Evolutionary conservation across 306 rosid genomes (phyloP).

Genomic region (Vicia faba): DNA sequence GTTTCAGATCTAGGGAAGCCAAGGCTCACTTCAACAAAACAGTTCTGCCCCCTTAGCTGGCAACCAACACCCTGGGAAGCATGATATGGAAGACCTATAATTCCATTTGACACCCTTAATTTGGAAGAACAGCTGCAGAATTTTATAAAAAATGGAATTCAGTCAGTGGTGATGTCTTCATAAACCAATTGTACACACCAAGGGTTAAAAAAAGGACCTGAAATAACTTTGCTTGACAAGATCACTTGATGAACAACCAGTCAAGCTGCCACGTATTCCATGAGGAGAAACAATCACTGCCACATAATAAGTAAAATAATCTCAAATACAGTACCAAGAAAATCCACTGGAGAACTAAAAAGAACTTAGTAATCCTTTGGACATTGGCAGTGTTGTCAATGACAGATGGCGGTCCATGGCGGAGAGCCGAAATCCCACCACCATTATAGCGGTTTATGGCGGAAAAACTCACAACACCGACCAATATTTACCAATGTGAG

Average conservation of each 20-base stretch:
- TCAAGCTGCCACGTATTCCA: conserved; percentile 93
- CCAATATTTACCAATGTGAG: too few relatives aligned
- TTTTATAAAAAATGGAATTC: conserved; percentile 19
- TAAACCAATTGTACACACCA: conserved; percentile 27
- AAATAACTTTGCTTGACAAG: conserved; percentile 82
- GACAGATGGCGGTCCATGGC: too few relatives aligned
- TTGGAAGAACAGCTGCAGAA: conserved; percentile 66
- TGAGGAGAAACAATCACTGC: conserved; percentile 96
- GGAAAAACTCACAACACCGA: too few relatives aligned
- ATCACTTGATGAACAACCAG: conserved; percentile 93
- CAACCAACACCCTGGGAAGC: conserved; percentile 80
- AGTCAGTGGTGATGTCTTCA: conserved; percentile 28
- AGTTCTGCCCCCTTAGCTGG: conserved; percentile 80
- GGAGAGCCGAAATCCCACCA: too few relatives aligned
- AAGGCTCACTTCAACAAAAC: conserved; percentile 88
- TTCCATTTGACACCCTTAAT: conserved; percentile 68
- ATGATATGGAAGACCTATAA: conserved; percentile 76
- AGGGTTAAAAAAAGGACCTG: conserved; percentile 55
- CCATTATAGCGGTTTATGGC: too few relatives aligned
- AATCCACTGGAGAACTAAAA: conserved; percentile 23
- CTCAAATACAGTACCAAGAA: conserved; percentile 37
- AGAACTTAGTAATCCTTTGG: conserved; percentile 29
- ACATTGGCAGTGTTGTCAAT: not conserved
- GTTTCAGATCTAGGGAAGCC: conserved; percentile 70
- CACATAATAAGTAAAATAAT: conserved; percentile 30